These are phyloP conservation scores for Erythrobasidium hasegawianum DNA, from an alignment of 1,284 basidiomycete species.

Conservation along the genomic window DNA sequence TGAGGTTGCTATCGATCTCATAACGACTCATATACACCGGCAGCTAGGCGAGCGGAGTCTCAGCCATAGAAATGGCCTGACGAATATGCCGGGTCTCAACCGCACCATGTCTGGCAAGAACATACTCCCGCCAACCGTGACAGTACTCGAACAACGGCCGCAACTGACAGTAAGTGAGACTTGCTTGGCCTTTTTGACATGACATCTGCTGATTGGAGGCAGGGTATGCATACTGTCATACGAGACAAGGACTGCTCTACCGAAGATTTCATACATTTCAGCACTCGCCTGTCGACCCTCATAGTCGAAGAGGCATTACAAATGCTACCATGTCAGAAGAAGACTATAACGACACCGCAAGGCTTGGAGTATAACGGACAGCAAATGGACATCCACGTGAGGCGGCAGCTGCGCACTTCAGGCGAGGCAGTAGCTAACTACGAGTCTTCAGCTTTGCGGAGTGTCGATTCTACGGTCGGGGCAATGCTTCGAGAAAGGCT, in stretches of 20 bases:
- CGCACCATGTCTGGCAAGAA: slow-evolving; percentile 39
- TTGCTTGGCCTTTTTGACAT: background rate
- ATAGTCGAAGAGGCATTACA: slow-evolving; percentile 81
- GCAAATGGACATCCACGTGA: slow-evolving; percentile 59
- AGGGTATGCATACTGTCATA: slow-evolving; percentile 62
- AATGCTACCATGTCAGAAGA: slow-evolving; percentile 66
- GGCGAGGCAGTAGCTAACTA: slow-evolving; percentile 20
- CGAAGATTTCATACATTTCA: slow-evolving; percentile 85
- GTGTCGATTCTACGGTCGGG: slow-evolving; percentile 84
- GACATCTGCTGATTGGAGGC: background rate
- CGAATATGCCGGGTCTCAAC: background rate
- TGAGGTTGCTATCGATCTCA: slow-evolving; percentile 79
- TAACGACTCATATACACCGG: slow-evolving; percentile 81
- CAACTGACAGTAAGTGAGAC: slow-evolving; percentile 64
- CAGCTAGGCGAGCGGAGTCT: slow-evolving; percentile 72
- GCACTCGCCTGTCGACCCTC: slow-evolving; percentile 76
- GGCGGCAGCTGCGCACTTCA: slow-evolving; percentile 17
- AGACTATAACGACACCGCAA: slow-evolving; percentile 66
- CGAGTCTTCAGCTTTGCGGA: slow-evolving; percentile 61
- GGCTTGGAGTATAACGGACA: slow-evolving; percentile 61
- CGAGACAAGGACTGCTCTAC: slow-evolving; percentile 61
- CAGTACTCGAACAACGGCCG: slow-evolving; percentile 70
- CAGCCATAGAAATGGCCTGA: slow-evolving; percentile 16
- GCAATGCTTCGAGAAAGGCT: slow-evolving; percentile 83
- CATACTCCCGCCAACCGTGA: slow-evolving; percentile 57